Percentiles rank a stretch among this genome's conserved stretches.
These are phyloP conservation scores for Neurospora tetraspora DNA, from an alignment of 495 filamentous ascomycete species.

Conservation along the genomic window DNA sequence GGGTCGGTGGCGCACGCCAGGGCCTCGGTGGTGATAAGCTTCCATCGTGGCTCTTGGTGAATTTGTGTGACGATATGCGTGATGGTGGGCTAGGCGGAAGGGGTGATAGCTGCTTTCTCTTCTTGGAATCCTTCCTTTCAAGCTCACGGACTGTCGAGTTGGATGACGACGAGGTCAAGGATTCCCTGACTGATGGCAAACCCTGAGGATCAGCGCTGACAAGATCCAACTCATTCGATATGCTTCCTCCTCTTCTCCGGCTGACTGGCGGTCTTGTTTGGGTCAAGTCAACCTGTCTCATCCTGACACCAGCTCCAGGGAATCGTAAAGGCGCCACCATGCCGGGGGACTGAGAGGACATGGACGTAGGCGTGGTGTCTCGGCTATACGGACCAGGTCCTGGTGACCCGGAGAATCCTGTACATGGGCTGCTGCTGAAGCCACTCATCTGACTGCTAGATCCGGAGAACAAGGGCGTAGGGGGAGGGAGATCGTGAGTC, in stretches of 20 bases:
- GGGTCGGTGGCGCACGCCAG: constrained; percentile 16
- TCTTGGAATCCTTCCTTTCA: constrained; percentile 33
- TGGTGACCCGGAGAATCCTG: constrained; percentile 84
- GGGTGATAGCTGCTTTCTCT: constrained; percentile 34
- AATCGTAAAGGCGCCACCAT: constrained; percentile 52
- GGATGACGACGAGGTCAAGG: constrained; percentile 48
- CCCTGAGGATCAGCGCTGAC: constrained; percentile 41
- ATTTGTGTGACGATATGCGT: constrained; percentile 53
- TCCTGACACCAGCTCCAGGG: constrained; percentile 35
- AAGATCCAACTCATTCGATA: constrained; percentile 39
- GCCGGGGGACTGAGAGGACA: constrained; percentile 90
- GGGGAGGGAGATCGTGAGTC: constrained; percentile 53
- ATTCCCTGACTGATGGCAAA: constrained; percentile 56
- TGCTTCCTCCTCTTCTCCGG: constrained; percentile 45
- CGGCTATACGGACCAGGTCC: constrained; percentile 71
- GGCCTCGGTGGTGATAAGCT: constrained; percentile 20
- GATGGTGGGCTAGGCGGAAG: constrained; percentile 52
- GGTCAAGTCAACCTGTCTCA: constrained; percentile 48
- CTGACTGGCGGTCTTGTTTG: constrained; percentile 61
- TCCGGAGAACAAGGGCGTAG: constrained; percentile 52
- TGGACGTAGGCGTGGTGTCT: constrained; percentile 89
- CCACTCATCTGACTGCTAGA: constrained; percentile 42
- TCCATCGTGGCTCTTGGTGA: constrained; percentile 30
- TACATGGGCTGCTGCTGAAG: constrained; percentile 80
- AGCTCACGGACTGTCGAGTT: constrained; percentile 43